Base-by-base conservation (phyloP, 306 rosid genomes). In the Corylus americana region DNA sequence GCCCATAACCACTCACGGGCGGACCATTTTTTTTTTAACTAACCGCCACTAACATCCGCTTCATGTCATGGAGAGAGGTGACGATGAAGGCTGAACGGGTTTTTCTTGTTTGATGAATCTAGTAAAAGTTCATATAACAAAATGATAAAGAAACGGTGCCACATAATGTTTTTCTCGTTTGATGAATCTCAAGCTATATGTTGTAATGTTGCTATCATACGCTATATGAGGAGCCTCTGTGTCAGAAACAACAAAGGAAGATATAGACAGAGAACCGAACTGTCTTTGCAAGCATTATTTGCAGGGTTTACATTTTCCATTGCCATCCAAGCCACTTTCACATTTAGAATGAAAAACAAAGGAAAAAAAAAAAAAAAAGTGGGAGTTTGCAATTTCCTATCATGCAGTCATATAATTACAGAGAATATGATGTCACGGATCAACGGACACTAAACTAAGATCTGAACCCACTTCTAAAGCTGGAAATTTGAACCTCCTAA, bases 281-380 rank as follows among this genome's bases (percentile, higher is more conserved):
- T 7, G 74, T 39, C 59, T 50, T 62, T 0, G 22, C 73, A 79
- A 72, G 49, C 29, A 62, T 73, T 79, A 62, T 53, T 73, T n/a
- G 47, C n/a, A 50, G 74, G 8, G 17, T 73, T 58, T 29, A 57
- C 71, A 71, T 71, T 45, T 57, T 70, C 18, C 27, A 22, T 17
- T 44, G 57, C 25, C 67, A 69, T 70, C 31, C 13, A 47, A 68
- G 69, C 55, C 11, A 25, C 13, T 17, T 29, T 47, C 11, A 47
- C 4, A 57, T 1, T 71, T 13, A 13, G 14, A 8, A 9, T 12
- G 53, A 12, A 1, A 49, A 49, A 4, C 7, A 49, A 12, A 49
- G 14, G 11, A 49, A 1, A 49, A 11, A 12, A 48, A 22, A 22
- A 1, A 27, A 22, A 20, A 22, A 25, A 9, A 14, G 14, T 12